Evolutionary conservation across 2,329 filamentous ascomycete genomes (phyloP), one percentile per base, ranked within the genome.

Genomic region (Alternaria sp.): DNA sequence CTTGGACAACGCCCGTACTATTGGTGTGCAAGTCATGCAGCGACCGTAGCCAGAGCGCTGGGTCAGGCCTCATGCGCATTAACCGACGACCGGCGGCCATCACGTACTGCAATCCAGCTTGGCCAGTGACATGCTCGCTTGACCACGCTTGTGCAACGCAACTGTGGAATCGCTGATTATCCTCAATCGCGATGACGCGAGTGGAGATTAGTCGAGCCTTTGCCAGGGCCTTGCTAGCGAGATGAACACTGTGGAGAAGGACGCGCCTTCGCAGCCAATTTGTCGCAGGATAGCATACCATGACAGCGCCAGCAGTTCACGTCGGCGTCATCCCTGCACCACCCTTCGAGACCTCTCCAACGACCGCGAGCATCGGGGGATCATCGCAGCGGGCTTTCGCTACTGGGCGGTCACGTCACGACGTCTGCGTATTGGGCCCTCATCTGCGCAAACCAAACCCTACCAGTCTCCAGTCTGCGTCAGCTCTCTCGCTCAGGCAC

Each of bases 201-300:
- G 66, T 73, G 70, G 74, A 74, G 71, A 77, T 74, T 69, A 72
- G 65, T 62, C 65, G 63, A 65, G 54, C 59, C 61, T 68, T 59
- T 60, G 54, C 59, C 67, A 67, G 62, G 70, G 64, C 69, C 65
- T 45, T 46, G 56, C 73, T 77, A 79, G 76, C 77, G 77, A 79
- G 68, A 79, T 79, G 76, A 79, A 71, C 67, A 66, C 56, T 76
- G 76, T 77, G 76, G 75, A 79, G 74, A 75, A 76, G 74, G 75
- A 75, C 73, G 70, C 71, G 69, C 65, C 57, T 61, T 66, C 60
- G 71, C 69, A 69, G 74, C 70, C 70, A 69, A 68, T 66, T 72
- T 68, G 74, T 76, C 73, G 74, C 74, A 77, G 75, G 58, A 66
- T 51, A 59, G 60, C 55, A 62, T 62, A 57, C 61, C 60, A 67